A percentile compares a stretch with the other conserved stretches of the same genome.
phyloP scores from a whole-genome alignment of 2,329 filamentous ascomycete species.

The Gyromitra esculenta region DNA sequence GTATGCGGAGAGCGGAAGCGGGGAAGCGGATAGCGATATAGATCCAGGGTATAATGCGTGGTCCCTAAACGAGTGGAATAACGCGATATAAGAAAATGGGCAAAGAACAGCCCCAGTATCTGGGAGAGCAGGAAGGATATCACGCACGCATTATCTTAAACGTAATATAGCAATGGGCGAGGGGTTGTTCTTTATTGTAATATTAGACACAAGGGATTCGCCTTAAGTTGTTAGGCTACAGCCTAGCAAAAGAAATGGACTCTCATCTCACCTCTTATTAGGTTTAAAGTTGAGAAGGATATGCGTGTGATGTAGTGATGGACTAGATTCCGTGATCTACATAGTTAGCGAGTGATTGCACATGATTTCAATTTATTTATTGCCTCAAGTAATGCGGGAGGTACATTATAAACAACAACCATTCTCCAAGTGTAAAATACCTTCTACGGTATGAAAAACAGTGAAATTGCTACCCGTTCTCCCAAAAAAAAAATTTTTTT shows the following conservation, averaged over 20 bases:
- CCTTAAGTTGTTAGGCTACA: not conserved
- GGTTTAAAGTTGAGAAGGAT: too few relatives aligned
- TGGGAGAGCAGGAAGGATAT: not conserved
- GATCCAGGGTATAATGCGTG: slow-evolving; percentile 44
- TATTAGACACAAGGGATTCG: not conserved
- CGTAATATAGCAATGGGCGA: slow-evolving; percentile 13
- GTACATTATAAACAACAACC: too few relatives aligned
- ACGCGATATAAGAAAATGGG: not conserved
- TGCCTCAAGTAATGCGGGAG: too few relatives aligned
- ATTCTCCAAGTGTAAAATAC: too few relatives aligned
- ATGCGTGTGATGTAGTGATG: too few relatives aligned
- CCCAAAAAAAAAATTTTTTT: too few relatives aligned
- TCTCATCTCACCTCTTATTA: too few relatives aligned
- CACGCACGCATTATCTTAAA: not conserved
- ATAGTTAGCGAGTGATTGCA: not conserved
- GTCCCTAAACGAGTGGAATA: not conserved
- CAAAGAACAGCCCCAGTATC: not conserved
- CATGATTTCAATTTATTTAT: not conserved
- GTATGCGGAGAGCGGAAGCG: not conserved
- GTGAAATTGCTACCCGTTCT: too few relatives aligned
- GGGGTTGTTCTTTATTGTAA: not conserved
- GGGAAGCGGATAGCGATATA: slow-evolving; percentile 38
- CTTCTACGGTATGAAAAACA: too few relatives aligned
- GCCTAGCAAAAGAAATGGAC: too few relatives aligned
- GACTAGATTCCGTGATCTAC: not conserved